Percentiles rank a stretch among this genome's conserved stretches.
Conservation (phyloP, 176 grass and related monocot species). For the Hsuehochloa calcarea region DNA sequence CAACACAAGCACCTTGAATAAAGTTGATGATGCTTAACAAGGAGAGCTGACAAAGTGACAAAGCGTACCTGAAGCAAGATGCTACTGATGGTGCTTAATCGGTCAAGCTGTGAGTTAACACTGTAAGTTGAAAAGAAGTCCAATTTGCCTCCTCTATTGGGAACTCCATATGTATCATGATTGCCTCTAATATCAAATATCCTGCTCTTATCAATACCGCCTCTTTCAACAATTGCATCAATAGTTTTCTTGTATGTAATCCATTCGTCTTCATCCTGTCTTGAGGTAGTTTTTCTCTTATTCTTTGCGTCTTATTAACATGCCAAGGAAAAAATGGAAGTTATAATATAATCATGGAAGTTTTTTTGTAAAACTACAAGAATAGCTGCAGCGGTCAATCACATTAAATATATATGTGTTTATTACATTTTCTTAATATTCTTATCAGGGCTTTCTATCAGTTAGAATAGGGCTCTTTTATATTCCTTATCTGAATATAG, state of each 20-base stretch:
- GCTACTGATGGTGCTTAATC: slow-evolving; percentile 58
- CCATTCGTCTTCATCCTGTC: slow-evolving; percentile 82
- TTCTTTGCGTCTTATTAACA: slow-evolving; percentile 80
- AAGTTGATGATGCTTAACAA: slow-evolving; percentile 2
- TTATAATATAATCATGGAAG: slow-evolving; percentile 10
- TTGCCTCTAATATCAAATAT: slow-evolving; percentile 99
- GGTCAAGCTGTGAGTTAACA: slow-evolving; percentile 61
- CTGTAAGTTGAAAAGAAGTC: slow-evolving; percentile 86
- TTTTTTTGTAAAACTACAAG: background rate
- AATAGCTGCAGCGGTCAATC: background rate
- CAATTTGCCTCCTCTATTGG: slow-evolving; percentile 55
- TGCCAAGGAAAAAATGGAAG: background rate
- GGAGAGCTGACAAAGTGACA: background rate
- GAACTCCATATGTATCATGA: slow-evolving; percentile 97
- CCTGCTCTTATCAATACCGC: slow-evolving; percentile 57
- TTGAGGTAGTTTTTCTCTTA: slow-evolving; percentile 60
- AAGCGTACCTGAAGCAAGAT: slow-evolving; percentile 81
- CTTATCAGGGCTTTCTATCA: background rate
- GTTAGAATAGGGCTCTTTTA: too few species aligned
- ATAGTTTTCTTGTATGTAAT: slow-evolving; percentile 62
- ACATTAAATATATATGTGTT: background rate
- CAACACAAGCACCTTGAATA: background rate
- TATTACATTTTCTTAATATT: background rate
- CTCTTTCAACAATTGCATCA: slow-evolving; percentile 53
- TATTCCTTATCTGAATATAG: too few species aligned